phyloP scores from a whole-genome alignment of 306 rosid genomes.

The Cucurbita argyrosperma region DNA sequence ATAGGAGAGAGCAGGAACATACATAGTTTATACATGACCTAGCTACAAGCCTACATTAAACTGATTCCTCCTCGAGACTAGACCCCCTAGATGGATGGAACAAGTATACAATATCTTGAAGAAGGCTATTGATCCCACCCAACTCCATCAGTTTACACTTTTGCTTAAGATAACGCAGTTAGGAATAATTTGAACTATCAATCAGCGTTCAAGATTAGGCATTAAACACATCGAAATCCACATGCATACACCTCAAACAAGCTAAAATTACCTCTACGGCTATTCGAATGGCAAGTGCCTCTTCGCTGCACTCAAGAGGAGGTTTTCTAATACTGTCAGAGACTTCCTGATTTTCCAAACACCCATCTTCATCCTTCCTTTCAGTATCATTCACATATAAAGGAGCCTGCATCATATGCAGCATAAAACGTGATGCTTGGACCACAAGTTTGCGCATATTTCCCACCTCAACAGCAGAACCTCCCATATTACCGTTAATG shows the following conservation, averaged over 20 bases:
- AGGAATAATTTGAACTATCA: not conserved
- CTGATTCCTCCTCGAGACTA: not conserved
- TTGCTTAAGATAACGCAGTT: not conserved
- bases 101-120: not conserved
- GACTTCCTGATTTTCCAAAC: constrained; percentile 29
- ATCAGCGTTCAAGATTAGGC: not conserved
- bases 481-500: constrained; percentile 47
- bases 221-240: not conserved
- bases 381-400: constrained; percentile 39
- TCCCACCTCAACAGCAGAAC: constrained; percentile 41
- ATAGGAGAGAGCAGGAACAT: not conserved
- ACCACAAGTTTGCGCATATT: constrained; percentile 84
- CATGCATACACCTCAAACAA: not conserved
- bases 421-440: constrained; percentile 90
- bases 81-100: not conserved
- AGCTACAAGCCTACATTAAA: not conserved
- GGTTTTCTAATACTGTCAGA: constrained; percentile 28
- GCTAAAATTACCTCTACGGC: constrained; percentile 57
- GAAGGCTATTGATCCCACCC: not conserved
- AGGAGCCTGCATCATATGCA: constrained; percentile 86
- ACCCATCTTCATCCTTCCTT: constrained; percentile 26
- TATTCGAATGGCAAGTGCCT: constrained; percentile 75
- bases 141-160: not conserved
- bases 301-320: constrained; percentile 70
- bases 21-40: not conserved